phyloP scores from a whole-genome alignment of 768 basidiomycete species.

The Termitomyces sp. region DNA sequence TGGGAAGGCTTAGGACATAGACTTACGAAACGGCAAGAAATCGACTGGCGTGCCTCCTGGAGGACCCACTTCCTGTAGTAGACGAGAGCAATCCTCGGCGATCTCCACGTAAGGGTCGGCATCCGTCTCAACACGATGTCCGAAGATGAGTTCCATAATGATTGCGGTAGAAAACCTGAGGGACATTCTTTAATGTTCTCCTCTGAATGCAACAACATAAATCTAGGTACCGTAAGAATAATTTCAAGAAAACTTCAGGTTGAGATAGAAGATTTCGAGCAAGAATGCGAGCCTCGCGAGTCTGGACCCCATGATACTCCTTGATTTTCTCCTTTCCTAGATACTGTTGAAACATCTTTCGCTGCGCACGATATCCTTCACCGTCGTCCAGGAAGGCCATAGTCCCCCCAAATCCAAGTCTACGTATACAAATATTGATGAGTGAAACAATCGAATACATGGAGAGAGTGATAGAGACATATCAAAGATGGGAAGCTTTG shows the following conservation, averaged over 20 bases:
- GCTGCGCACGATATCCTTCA: slow-evolving; percentile 9
- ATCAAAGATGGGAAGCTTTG: slow-evolving; percentile 15
- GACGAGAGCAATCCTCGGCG: not conserved
- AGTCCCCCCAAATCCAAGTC: slow-evolving; percentile 5
- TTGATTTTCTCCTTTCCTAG: slow-evolving; percentile 8
- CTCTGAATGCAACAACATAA: not conserved
- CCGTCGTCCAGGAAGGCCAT: slow-evolving; percentile 10
- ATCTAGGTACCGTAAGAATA: not conserved
- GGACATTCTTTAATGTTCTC: not conserved
- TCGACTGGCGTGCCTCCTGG: slow-evolving; percentile 9
- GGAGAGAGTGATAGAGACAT: not conserved
- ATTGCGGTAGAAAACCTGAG: slow-evolving; percentile 12
- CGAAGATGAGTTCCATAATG: slow-evolving; percentile 8
- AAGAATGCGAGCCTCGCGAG: slow-evolving; percentile 15
- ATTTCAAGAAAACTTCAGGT: not conserved
- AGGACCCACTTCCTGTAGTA: not conserved
- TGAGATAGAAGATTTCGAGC: slow-evolving; percentile 7
- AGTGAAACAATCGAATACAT: not conserved
- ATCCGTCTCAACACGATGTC: slow-evolving; percentile 6
- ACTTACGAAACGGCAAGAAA: slow-evolving; percentile 14
- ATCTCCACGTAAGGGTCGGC: slow-evolving; percentile 9
- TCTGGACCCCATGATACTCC: slow-evolving; percentile 7
- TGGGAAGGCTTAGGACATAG: not conserved
- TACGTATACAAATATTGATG: not conserved
- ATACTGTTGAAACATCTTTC: slow-evolving; percentile 6